Evolutionary conservation across 768 basidiomycete species (phyloP).

Genomic region (Mycena floridula): DNA sequence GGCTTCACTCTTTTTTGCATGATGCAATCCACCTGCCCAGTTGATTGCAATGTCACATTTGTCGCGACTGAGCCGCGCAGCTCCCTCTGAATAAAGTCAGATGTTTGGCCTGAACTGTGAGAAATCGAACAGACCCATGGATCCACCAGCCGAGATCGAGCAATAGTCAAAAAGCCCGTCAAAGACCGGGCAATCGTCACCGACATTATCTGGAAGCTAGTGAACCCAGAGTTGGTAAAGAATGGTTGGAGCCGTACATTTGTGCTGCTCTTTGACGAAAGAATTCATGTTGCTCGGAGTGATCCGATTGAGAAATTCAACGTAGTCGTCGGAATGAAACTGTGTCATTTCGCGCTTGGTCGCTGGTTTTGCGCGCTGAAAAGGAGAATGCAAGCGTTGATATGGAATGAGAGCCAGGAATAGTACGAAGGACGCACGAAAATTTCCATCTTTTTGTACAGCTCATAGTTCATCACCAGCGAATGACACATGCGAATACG

Average conservation of each 20-base stretch:
- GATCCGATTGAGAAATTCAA: conserved; percentile 92
- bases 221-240: background rate
- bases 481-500: conserved; percentile 99
- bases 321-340: conserved; percentile 98
- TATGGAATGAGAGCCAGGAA: background rate
- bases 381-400: conserved; percentile 3
- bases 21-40: conserved; percentile 98
- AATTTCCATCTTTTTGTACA: conserved; percentile 99
- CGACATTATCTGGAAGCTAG: conserved; percentile 74
- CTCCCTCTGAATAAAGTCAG: conserved; percentile 67
- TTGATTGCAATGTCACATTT: conserved; percentile 99
- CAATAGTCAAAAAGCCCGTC: conserved; percentile 99
- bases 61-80: conserved; percentile 88
- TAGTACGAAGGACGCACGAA: conserved; percentile 58
- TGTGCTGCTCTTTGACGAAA: conserved; percentile 91
- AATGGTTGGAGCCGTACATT: conserved; percentile 68
- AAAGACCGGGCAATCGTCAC: conserved; percentile 98
- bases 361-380: conserved; percentile 94
- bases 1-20: conserved; percentile 98
- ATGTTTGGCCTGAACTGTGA: conserved; percentile 1
- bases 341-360: conserved; percentile 99
- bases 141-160: conserved; percentile 98
- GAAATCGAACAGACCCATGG: conserved; percentile 71
- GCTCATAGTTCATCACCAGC: conserved; percentile 97
- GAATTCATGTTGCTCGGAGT: conserved; percentile 94